These are phyloP conservation scores for Oryza glaberrima DNA, from an alignment of 176 grass and related monocot species.

Conservation along the genomic window DNA sequence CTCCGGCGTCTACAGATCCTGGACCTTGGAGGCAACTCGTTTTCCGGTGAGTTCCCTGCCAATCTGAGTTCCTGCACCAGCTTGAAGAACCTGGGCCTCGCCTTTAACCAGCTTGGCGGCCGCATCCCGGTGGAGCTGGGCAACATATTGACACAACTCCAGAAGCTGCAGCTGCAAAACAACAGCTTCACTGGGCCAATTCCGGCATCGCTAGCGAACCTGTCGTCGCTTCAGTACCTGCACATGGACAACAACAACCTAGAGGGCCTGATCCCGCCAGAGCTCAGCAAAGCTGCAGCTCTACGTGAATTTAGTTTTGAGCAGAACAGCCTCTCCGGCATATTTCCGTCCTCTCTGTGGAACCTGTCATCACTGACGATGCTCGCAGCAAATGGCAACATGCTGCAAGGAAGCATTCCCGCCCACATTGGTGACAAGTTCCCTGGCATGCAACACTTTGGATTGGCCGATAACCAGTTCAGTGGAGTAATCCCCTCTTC, in stretches of 20 bases:
- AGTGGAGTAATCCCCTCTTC: background rate
- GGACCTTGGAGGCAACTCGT: background rate
- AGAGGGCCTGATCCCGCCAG: background rate
- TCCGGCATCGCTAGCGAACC: background rate
- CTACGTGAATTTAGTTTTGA: background rate
- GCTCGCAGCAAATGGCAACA: background rate
- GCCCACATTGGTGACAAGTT: background rate
- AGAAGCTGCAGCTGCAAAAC: fast-evolving
- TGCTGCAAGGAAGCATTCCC: background rate
- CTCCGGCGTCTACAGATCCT: background rate
- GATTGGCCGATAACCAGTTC: background rate
- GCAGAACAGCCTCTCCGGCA: background rate
- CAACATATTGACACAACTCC: background rate
- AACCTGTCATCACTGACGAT: background rate
- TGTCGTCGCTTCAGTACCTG: background rate
- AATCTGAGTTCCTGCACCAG: constrained; percentile 5
- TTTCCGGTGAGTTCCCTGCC: background rate
- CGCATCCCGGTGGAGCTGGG: background rate
- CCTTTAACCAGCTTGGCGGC: background rate
- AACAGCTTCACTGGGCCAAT: background rate
- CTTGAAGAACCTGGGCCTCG: background rate
- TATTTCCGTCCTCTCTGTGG: background rate
- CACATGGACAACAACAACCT: background rate
- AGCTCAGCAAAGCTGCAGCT: background rate
- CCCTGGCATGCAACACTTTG: background rate